Conservation (phyloP, 768 basidiomycete species). For the Agaricus sinodeliciosus region DNA sequence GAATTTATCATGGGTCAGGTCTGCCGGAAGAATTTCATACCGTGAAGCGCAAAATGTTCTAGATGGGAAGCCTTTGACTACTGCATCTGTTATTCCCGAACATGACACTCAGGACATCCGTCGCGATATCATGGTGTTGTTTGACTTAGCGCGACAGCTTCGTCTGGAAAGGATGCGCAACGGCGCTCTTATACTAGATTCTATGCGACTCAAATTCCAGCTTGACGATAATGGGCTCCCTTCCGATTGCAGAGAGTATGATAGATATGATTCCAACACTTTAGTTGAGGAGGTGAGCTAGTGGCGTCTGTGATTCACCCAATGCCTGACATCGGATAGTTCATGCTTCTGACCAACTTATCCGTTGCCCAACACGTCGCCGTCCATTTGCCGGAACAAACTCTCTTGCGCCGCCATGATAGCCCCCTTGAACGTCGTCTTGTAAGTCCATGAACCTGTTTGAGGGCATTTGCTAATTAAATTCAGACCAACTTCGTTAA, state of each 20-base stretch:
- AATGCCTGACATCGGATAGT: constrained; percentile 36
- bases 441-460: constrained; percentile 33
- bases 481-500: constrained; percentile 66
- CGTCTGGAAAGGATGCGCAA: constrained; percentile 67
- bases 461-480: constrained; percentile 9
- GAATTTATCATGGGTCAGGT: constrained; percentile 36
- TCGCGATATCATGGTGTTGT: constrained; percentile 66
- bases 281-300: constrained; percentile 80
- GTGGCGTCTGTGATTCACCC: background rate
- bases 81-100: constrained; percentile 46
- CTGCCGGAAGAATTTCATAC: constrained; percentile 83
- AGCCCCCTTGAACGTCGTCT: constrained; percentile 87
- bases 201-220: constrained; percentile 65
- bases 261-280: constrained; percentile 64
- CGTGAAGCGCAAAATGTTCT: constrained; percentile 75
- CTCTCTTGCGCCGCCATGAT: constrained; percentile 93
- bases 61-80: constrained; percentile 57
- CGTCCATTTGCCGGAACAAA: constrained; percentile 91
- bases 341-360: constrained; percentile 91
- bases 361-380: constrained; percentile 91
- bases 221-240: constrained; percentile 79
- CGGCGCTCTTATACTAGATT: constrained; percentile 71
- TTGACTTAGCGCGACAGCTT: constrained; percentile 66
- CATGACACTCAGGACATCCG: constrained; percentile 58
- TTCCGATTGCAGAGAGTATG: constrained; percentile 64